A percentile compares a stretch with the other conserved stretches of the same genome.
phyloP scores from a whole-genome alignment of 305 asterid species.

The Solanum chacoense region DNA sequence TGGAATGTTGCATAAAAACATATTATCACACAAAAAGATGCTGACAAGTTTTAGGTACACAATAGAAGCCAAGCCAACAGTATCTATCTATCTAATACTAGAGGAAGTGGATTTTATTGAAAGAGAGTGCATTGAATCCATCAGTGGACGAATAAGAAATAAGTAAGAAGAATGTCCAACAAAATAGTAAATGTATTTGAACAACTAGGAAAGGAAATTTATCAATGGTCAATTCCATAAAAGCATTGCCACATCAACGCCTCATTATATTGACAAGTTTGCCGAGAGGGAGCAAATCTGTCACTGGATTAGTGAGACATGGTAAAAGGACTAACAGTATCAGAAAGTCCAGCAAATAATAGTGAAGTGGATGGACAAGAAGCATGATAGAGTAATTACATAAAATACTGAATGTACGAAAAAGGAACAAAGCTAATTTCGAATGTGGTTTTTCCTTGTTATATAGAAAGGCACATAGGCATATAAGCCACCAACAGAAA shows the following conservation, averaged over 20 bases:
- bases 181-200: not conserved
- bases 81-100: not conserved
- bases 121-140: not conserved
- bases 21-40: not conserved
- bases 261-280: not conserved
- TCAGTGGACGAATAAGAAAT: not conserved
- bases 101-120: not conserved
- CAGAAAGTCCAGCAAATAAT: not conserved
- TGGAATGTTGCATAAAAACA: not conserved
- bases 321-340: not conserved
- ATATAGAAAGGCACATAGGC: not conserved
- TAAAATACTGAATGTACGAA: not conserved
- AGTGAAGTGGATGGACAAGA: not conserved
- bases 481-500: not conserved
- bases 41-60: not conserved
- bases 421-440: not conserved
- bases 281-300: not conserved
- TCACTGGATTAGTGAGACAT: not conserved
- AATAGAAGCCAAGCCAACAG: not conserved
- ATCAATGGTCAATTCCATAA: not conserved
- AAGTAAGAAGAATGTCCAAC: not conserved
- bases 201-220: not conserved
- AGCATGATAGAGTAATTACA: not conserved
- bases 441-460: not conserved
- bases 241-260: not conserved